A percentile compares a stretch with the other conserved stretches of the same genome.
These are phyloP conservation scores for Selaginella tamariscina DNA, from an alignment of 75 land plant species.

Conservation along the genomic window DNA sequence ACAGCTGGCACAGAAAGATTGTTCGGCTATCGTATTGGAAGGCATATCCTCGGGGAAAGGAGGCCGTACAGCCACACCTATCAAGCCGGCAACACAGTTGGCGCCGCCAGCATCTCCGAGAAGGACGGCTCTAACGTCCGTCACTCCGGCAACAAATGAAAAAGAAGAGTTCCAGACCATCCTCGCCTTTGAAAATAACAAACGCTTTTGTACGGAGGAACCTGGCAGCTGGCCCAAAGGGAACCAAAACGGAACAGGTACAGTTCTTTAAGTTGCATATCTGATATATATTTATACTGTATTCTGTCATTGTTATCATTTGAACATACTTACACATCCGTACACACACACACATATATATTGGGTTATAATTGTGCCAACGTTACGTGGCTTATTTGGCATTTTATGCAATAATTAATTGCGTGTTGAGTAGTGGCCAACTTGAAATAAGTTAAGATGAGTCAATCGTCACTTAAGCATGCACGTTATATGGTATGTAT, in stretches of 20 bases:
- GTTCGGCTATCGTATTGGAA: neutral
- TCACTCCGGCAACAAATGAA: constrained; percentile 17
- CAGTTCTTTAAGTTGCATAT: no score
- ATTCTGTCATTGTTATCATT: constrained; percentile 22
- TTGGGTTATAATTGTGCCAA: neutral
- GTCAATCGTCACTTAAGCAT: no score
- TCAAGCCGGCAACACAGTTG: neutral
- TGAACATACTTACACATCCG: neutral
- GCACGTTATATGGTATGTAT: no score
- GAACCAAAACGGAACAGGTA: constrained; percentile 8
- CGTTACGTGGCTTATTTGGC: no score
- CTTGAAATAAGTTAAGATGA: no score
- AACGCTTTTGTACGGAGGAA: constrained; percentile 20
- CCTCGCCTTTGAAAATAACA: constrained; percentile 20
- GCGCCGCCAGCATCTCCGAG: neutral
- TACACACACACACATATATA: neutral
- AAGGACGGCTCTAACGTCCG: constrained; percentile 11
- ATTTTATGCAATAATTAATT: no score
- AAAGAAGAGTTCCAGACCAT: constrained; percentile 9
- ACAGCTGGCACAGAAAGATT: no score
- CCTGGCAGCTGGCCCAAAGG: constrained; percentile 16
- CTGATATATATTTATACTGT: no score
- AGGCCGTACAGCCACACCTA: no score
- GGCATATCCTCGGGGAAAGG: no score
- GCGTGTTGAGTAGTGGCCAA: no score